phyloP scores from a whole-genome alignment of 2,329 filamentous ascomycete species.

The Aureobasidium sp. region DNA sequence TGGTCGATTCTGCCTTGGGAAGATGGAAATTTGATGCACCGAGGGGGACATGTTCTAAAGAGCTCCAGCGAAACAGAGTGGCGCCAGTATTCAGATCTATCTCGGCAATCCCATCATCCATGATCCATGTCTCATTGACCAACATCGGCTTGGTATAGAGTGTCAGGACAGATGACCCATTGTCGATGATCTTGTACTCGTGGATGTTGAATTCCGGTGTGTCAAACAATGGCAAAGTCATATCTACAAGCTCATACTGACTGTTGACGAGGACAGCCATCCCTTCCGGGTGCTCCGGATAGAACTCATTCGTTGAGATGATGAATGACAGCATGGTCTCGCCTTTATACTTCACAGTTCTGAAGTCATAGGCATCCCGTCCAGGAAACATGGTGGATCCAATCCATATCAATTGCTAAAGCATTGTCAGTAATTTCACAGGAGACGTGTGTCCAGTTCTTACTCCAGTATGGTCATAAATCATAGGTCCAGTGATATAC shows the following conservation, averaged over 20 bases:
- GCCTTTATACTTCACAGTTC: not conserved
- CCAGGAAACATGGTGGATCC: conserved; percentile 14
- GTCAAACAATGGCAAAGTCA: not conserved
- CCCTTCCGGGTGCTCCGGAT: not conserved
- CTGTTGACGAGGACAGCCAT: conserved; percentile 12
- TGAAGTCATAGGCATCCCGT: conserved; percentile 16
- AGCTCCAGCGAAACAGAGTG: conserved; percentile 28
- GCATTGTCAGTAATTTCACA: not conserved
- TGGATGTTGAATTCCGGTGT: conserved; percentile 29
- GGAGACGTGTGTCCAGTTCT: not conserved
- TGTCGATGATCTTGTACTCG: conserved; percentile 28
- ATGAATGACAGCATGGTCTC: conserved; percentile 9
- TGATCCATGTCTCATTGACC: conserved; percentile 20
- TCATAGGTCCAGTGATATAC: conserved; percentile 7
- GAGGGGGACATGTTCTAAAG: conserved; percentile 15
- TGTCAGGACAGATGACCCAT: conserved; percentile 24
- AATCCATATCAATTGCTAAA: conserved; percentile 16
- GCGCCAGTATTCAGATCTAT: conserved; percentile 25
- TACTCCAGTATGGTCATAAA: conserved; percentile 12
- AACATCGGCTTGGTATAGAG: conserved; percentile 14
- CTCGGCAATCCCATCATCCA: conserved; percentile 27
- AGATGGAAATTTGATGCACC: conserved; percentile 22
- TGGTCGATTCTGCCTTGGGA: not conserved
- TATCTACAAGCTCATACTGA: conserved; percentile 3
- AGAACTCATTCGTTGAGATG: conserved; percentile 4